A percentile compares a stretch with the other conserved stretches of the same genome.
These are phyloP conservation scores for Diaporthe helianthi DNA, from an alignment of 2,329 filamentous ascomycete species.

Conservation along the genomic window DNA sequence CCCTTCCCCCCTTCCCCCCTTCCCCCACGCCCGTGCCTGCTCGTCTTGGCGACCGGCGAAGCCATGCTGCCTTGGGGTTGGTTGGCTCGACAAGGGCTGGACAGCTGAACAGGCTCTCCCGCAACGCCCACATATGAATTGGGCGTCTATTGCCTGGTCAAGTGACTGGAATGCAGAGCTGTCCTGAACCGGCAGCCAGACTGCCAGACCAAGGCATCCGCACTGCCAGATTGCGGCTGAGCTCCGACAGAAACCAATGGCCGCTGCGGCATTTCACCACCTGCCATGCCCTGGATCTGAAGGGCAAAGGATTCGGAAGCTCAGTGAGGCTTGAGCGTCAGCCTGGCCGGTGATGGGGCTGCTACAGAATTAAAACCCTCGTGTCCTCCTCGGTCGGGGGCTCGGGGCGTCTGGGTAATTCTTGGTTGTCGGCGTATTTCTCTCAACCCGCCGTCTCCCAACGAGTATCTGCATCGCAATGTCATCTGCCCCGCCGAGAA, in stretches of 20 bases:
- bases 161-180: slow-evolving; percentile 9
- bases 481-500: slow-evolving; percentile 15
- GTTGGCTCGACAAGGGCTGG: slow-evolving; percentile 9
- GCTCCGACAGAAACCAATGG: slow-evolving; percentile 13
- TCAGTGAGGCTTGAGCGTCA: background rate
- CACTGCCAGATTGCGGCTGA: slow-evolving; percentile 19
- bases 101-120: slow-evolving; percentile 2
- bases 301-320: background rate
- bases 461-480: background rate
- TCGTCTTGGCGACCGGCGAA: slow-evolving; percentile 8
- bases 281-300: slow-evolving; percentile 1
- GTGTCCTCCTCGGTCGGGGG: too few species aligned
- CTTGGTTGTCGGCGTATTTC: background rate
- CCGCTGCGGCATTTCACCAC: slow-evolving; percentile 4
- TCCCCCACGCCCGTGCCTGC: slow-evolving; percentile 1
- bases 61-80: slow-evolving; percentile 19
- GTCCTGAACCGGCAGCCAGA: slow-evolving; percentile 9
- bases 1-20: too few species aligned
- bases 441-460: background rate
- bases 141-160: slow-evolving; percentile 6
- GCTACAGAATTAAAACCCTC: background rate
- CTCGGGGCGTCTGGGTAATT: background rate
- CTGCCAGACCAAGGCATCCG: slow-evolving; percentile 3
- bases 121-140: background rate
- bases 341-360: background rate